Evolutionary conservation across 768 basidiomycete species (phyloP).

Genomic region (Leccinum sublutescens): DNA sequence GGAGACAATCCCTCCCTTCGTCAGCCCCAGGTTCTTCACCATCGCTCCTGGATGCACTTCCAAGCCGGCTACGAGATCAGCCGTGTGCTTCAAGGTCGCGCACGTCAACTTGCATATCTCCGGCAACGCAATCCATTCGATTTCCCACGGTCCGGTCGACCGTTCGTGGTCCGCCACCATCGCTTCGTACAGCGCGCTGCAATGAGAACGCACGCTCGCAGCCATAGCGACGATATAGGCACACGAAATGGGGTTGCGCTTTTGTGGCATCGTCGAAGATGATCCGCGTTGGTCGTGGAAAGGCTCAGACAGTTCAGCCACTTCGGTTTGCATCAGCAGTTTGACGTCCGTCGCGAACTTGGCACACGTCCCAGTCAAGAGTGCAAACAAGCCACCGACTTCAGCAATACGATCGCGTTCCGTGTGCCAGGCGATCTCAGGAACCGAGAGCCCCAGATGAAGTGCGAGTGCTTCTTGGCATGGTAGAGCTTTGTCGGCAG

Average conservation of each 20-base stretch:
- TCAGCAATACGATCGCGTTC: constrained; percentile 46
- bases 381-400: constrained; percentile 42
- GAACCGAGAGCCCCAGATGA: constrained; percentile 16
- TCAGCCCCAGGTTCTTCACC: constrained; percentile 39
- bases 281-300: constrained; percentile 44
- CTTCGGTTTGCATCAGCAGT: constrained; percentile 48
- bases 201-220: constrained; percentile 40
- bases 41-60: constrained; percentile 42
- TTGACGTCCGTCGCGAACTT: constrained; percentile 47
- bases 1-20: constrained; percentile 41
- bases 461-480: constrained; percentile 27
- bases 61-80: constrained; percentile 36
- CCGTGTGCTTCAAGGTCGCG: constrained; percentile 38
- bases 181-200: constrained; percentile 41
- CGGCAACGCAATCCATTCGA: constrained; percentile 49
- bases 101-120: constrained; percentile 45
- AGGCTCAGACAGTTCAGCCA: constrained; percentile 45
- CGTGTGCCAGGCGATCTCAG: constrained; percentile 38
- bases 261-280: constrained; percentile 51
- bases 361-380: constrained; percentile 44
- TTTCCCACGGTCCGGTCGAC: constrained; percentile 49
- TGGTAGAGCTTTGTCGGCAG: constrained; percentile 32
- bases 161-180: constrained; percentile 51
- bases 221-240: constrained; percentile 46
- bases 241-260: constrained; percentile 46